Conservation (phyloP, 169 alveolate genomes). For the Cryptosporidium sp. region DNA sequence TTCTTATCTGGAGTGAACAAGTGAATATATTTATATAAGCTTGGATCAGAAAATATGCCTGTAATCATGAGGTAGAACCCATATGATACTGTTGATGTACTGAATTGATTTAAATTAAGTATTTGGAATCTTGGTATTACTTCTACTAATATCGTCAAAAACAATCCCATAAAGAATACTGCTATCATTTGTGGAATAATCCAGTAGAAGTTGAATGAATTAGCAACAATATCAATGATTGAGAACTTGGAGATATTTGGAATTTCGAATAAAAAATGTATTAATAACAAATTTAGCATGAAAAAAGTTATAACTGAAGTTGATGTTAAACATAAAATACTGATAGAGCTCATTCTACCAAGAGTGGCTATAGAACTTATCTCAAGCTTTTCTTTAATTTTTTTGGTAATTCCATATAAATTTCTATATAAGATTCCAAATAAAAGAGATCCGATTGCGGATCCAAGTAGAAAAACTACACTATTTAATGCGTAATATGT, state of each 20-base stretch:
- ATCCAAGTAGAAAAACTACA: slow-evolving; percentile 50
- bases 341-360: slow-evolving; percentile 22
- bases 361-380: neutral
- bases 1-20: slow-evolving; percentile 9
- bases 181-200: slow-evolving; percentile 5
- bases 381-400: neutral
- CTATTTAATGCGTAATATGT: slow-evolving; percentile 17
- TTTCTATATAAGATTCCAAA: slow-evolving; percentile 21
- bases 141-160: slow-evolving; percentile 3
- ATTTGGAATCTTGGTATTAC: slow-evolving; percentile 33
- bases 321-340: neutral
- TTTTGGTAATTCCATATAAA: neutral
- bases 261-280: neutral
- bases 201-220: slow-evolving; percentile 2
- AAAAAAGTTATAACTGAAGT: neutral
- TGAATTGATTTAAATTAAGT: neutral
- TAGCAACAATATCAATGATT: slow-evolving; percentile 12
- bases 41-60: slow-evolving; percentile 24
- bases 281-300: neutral
- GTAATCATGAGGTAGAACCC: slow-evolving; percentile 30
- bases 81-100: slow-evolving; percentile 17
- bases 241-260: slow-evolving; percentile 18
- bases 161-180: slow-evolving; percentile 23
- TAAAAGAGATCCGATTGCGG: slow-evolving; percentile 63
- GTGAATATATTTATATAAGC: slow-evolving; percentile 19